Conservation (phyloP, 495 filamentous ascomycete genomes). For the Lindgomyces ingoldianus region DNA sequence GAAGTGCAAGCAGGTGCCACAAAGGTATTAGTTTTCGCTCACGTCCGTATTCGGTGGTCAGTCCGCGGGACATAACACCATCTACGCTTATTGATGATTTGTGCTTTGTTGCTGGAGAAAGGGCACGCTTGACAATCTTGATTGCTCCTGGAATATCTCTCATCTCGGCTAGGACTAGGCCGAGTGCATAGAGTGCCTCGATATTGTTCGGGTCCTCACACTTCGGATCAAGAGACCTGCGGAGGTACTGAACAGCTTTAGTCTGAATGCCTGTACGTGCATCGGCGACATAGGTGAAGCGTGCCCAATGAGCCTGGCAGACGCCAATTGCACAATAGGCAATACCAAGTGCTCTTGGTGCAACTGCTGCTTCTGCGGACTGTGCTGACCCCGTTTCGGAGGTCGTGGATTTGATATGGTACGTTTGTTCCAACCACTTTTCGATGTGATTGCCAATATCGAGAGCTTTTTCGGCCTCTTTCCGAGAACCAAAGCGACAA, state of each 20-base stretch:
- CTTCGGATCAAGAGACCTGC: constrained; percentile 66
- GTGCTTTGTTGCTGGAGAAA: constrained; percentile 44
- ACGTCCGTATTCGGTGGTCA: constrained; percentile 40
- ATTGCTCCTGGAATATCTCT: constrained; percentile 75
- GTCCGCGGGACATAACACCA: constrained; percentile 42
- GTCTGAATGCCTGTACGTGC: constrained; percentile 66
- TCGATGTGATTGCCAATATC: constrained; percentile 66
- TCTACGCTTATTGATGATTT: constrained; percentile 36
- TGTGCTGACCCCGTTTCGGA: constrained; percentile 9
- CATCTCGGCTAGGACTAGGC: constrained; percentile 75
- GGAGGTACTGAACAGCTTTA: constrained; percentile 71
- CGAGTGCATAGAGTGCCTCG: constrained; percentile 77
- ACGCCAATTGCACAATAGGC: constrained; percentile 81
- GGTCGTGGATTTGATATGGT: constrained; percentile 40
- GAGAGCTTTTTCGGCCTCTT: constrained; percentile 75
- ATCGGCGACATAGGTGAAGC: constrained; percentile 71
- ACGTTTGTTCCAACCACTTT: constrained; percentile 56
- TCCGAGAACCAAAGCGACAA: constrained; percentile 73
- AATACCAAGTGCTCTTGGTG: constrained; percentile 58
- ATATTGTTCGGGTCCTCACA: constrained; percentile 62
- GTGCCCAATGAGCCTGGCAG: constrained; percentile 81
- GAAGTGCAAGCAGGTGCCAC: constrained; percentile 84
- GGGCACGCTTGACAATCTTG: constrained; percentile 66
- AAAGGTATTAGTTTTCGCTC: constrained; percentile 64
- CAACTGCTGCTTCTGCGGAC: constrained; percentile 41